Conservation (phyloP, 768 basidiomycete genomes). For the Phlebiopsis gigantea region DNA sequence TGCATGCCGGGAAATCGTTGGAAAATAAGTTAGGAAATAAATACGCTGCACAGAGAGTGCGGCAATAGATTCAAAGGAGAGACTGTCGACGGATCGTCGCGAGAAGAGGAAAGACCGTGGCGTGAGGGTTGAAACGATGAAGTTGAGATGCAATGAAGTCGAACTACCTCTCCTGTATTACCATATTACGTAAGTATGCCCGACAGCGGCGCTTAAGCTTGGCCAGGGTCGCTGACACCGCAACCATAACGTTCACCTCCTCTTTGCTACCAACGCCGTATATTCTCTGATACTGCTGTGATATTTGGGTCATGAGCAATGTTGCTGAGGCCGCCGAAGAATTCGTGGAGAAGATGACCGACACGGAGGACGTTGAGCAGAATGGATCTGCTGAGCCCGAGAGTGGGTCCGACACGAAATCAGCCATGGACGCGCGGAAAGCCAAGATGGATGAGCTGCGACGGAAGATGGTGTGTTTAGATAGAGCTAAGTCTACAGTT, state of each 20-base stretch:
- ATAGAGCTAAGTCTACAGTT: not conserved
- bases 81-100: not conserved
- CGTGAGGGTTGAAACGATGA: not conserved
- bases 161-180: not conserved
- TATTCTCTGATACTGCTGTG: too few relatives aligned
- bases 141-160: not conserved
- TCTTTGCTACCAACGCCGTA: too few relatives aligned
- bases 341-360: conserved; percentile 24
- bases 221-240: too few relatives aligned
- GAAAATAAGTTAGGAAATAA: not conserved
- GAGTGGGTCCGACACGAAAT: conserved; percentile 16
- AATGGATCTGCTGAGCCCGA: conserved; percentile 7
- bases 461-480: conserved; percentile 67
- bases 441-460: conserved; percentile 73
- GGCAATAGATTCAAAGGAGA: not conserved
- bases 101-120: not conserved
- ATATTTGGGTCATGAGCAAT: conserved; percentile 19
- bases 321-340: conserved; percentile 26
- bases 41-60: not conserved
- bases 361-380: conserved; percentile 9
- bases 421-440: conserved; percentile 68
- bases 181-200: not conserved
- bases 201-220: too few relatives aligned
- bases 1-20: not conserved
- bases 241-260: too few relatives aligned